These are phyloP conservation scores for Kodamaea arcana DNA, from an alignment of 1,139 yeast species.

Conservation along the genomic window DNA sequence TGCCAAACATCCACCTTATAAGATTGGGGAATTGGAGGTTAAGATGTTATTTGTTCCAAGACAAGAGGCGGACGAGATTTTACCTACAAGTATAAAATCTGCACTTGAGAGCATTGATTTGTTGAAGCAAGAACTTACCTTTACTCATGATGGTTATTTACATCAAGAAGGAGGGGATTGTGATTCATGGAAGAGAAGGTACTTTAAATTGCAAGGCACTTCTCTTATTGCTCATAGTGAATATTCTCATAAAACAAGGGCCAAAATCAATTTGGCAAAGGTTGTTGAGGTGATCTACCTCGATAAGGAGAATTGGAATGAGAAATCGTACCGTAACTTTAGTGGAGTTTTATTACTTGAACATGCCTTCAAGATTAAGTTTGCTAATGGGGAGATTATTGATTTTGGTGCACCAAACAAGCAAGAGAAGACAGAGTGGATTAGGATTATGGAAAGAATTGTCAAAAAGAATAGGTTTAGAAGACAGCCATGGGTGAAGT, in stretches of 20 bases:
- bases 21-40: slow-evolving; percentile 64
- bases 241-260: slow-evolving; percentile 55
- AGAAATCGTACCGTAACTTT: slow-evolving; percentile 46
- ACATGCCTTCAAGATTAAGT: slow-evolving; percentile 59
- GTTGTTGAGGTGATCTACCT: slow-evolving; percentile 52
- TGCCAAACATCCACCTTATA: slow-evolving; percentile 48
- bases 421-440: slow-evolving; percentile 56
- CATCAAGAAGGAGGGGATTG: slow-evolving; percentile 82
- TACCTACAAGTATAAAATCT: slow-evolving; percentile 62
- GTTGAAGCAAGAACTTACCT: slow-evolving; percentile 34
- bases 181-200: slow-evolving; percentile 57
- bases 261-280: slow-evolving; percentile 62
- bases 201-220: slow-evolving; percentile 56
- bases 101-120: slow-evolving; percentile 54
- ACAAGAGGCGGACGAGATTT: slow-evolving; percentile 48
- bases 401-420: slow-evolving; percentile 65
- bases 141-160: slow-evolving; percentile 55
- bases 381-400: slow-evolving; percentile 66
- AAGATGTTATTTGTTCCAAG: slow-evolving; percentile 72
- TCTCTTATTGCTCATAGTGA: slow-evolving; percentile 66
- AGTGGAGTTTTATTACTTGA: slow-evolving; percentile 62
- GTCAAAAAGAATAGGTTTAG: slow-evolving; percentile 51
- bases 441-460: slow-evolving; percentile 47
- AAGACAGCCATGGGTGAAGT: slow-evolving; percentile 69
- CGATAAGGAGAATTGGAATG: slow-evolving; percentile 38